A percentile compares a stretch with the other conserved stretches of the same genome.
Conservation (phyloP, 1,139 yeast genomes). For the Fermentozyma sake region DNA sequence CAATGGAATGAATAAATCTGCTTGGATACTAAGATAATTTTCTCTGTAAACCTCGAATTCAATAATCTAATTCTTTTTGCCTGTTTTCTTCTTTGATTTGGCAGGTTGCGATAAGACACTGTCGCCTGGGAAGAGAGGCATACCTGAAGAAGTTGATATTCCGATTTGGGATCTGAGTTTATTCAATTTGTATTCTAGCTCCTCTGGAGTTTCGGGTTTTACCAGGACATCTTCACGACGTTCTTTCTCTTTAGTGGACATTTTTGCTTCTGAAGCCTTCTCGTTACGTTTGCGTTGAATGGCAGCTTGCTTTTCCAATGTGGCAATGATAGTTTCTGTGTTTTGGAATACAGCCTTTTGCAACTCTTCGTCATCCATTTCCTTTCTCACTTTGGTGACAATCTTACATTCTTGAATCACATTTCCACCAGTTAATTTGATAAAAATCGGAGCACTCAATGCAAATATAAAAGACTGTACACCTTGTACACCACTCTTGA, state of each 20-base stretch:
- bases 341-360: conserved; percentile 59
- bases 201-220: conserved; percentile 31
- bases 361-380: conserved; percentile 55
- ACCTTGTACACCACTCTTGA: conserved; percentile 73
- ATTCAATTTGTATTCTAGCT: conserved; percentile 31
- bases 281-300: conserved; percentile 44
- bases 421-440: conserved; percentile 57
- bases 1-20: too few species aligned
- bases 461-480: conserved; percentile 75
- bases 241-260: conserved; percentile 2
- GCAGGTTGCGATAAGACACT: too few species aligned
- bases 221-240: conserved; percentile 23
- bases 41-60: too few species aligned
- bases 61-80: too few species aligned
- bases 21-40: too few species aligned
- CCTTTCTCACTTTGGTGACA: conserved; percentile 46
- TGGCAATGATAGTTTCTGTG: conserved; percentile 54
- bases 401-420: conserved; percentile 70
- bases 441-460: conserved; percentile 65
- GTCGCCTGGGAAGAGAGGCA: conserved; percentile 30
- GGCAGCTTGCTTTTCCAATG: conserved; percentile 69
- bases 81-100: too few species aligned
- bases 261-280: conserved; percentile 13
- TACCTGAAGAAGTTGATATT: conserved; percentile 12
- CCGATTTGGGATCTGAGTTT: conserved; percentile 24